Evolutionary conservation across 441 rosid species (phyloP), one percentile per base, ranked within the genome.

Genomic region (Gossypium trilobum): DNA sequence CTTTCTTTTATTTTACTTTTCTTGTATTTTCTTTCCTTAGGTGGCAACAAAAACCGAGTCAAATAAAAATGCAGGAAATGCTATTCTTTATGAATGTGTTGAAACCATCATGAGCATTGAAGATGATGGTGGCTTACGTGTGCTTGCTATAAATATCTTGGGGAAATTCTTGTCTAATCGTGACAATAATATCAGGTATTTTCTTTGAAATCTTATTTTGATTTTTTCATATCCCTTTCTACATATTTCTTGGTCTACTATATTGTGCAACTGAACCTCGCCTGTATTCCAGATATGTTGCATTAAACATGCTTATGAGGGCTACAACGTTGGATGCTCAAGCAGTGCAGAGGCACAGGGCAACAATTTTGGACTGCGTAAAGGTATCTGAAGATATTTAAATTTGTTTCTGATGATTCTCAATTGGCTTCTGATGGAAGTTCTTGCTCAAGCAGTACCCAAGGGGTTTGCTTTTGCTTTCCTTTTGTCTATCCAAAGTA

Each of bases 1-100:
- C 5, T 11, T 5, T 36, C 2, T 10, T 20, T 39, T 7, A 39
- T 67, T 59, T 70, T 85, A 74, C 62, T 80, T 72, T 23, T 27
- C 23, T 20, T 2, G 57, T 78, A 72, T 67, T 63, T 72, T 71
- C 71, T 58, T 57, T 81, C 70, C 73, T 77, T 81, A 95, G 99
- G 99, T 95, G 86, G 98, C 99, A 68, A 93, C 99, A 74, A 95
- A 91, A 90, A 93, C 98, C 1, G 98, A 95, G 81, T 87, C 99
- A 72, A 92, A 95, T 83, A 95, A 91, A 85, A 95, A 95, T 85
- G 96, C 98, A 14, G 99, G 99, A 71, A 92, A 92, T 80, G 99
- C 99, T 9, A 92, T 95, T 82, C 87, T 95, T 19, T 95, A 92
- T 81, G 96, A 92, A 77, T 95, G 97, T 80, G 99, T 95, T 77